Evolutionary conservation across 768 basidiomycete genomes (phyloP).

Genomic region (Dacryopinax primogenitus): DNA sequence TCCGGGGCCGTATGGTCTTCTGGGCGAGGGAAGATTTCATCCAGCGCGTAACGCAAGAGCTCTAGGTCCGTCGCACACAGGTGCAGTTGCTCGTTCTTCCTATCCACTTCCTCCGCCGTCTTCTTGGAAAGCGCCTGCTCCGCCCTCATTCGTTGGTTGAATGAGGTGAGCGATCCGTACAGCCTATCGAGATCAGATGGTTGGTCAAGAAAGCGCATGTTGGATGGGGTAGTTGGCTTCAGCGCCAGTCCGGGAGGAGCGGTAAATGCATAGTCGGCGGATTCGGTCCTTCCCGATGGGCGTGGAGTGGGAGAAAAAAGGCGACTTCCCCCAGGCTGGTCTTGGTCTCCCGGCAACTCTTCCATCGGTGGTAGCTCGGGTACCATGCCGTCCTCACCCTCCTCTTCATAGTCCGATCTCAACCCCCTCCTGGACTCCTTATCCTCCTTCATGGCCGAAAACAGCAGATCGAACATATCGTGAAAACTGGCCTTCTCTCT

Average conservation of each 20-base stretch:
- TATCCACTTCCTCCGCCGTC: conserved; percentile 34
- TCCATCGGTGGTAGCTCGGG: no score
- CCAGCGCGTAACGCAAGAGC: conserved; percentile 59
- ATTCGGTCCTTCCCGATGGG: background rate
- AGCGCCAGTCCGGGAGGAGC: background rate
- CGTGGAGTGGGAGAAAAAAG: background rate
- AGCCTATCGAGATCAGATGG: background rate
- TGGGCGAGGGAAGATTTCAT: conserved; percentile 50
- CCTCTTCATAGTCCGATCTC: background rate
- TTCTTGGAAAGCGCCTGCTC: background rate
- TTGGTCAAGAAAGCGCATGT: background rate
- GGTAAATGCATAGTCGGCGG: background rate
- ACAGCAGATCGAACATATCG: conserved; percentile 62
- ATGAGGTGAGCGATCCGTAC: background rate
- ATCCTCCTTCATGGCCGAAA: conserved; percentile 37
- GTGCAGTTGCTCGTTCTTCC: conserved; percentile 61
- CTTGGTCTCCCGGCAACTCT: background rate
- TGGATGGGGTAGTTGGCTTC: background rate
- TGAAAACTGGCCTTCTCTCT: conserved; percentile 54
- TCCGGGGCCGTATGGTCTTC: conserved; percentile 25
- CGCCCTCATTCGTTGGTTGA: background rate
- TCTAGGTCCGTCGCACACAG: conserved; percentile 53
- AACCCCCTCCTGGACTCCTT: background rate
- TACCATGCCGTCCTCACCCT: no score
- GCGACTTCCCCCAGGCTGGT: background rate